Base-by-base conservation (phyloP, 768 basidiomycete species). In the Lactifluus volemus region DNA sequence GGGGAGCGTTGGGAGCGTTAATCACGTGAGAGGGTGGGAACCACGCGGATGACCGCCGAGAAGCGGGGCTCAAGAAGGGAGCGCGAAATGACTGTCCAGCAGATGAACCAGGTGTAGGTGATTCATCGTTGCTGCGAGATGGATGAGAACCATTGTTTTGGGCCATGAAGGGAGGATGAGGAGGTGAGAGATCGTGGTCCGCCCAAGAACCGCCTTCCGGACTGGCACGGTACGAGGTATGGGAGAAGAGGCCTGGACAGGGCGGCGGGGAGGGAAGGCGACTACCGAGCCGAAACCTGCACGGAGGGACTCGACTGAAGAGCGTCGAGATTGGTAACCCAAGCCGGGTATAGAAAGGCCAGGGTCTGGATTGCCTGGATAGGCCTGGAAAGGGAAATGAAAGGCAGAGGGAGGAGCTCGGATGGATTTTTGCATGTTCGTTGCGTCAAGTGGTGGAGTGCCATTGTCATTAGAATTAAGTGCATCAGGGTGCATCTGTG, bases 51-150 rank as follows among this genome's bases (percentile, higher is more conserved):
- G 79, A 73, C 0, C 85, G 85, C n/a, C 86, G 78, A 0, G 84
- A 85, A 1, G 85, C 79, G 0, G 87, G 88, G 4, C 84, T 80
- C 55, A 88, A 80, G 74, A 88, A 88, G 1, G 87, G 84, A 0
- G 81, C 74, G 29, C 87, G 81, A 75, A 89, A 88, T 14, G 59
- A 19, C 4, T 51, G 11, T 7, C 53, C 45, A 15, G 32, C 47
- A 34, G 32, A 34, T 7, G 55, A 51, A 32, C 29, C 12, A 29
- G 51, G 54, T 4, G 41, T 45, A 7, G 55, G 47, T 14, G 55
- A 44, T 6, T 57, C 55, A 25, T n/a, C 32, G 45, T 47, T 57
- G 19, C 50, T 57, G 19, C 55, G 60, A 21, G 55, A 21, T 45
- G 12, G 25, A 11, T 58, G 62, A 32, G 57, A 50, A 17, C 38